These are phyloP conservation scores for Daldinia loculata DNA, from an alignment of 495 filamentous ascomycete species.

Conservation along the genomic window DNA sequence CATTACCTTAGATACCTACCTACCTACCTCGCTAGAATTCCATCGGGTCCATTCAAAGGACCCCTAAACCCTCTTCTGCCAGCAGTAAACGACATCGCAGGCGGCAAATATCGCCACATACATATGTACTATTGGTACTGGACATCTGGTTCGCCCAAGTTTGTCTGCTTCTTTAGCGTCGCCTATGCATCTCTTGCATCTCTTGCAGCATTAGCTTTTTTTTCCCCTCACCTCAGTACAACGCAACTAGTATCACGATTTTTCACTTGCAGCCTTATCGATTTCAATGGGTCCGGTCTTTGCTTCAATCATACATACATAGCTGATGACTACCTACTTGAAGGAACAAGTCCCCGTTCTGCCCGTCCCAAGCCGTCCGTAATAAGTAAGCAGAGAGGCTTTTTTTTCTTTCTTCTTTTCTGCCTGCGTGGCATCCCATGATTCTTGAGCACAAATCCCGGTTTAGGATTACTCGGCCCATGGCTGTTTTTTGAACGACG, in stretches of 20 bases:
- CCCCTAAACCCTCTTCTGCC: slow-evolving; percentile 26
- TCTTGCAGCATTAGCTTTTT: slow-evolving; percentile 42
- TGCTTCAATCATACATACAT: no score
- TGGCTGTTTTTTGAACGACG: slow-evolving; percentile 1
- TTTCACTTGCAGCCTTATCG: slow-evolving; percentile 38
- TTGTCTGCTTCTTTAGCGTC: slow-evolving; percentile 22
- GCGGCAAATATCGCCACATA: slow-evolving; percentile 43
- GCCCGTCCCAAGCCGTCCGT: not conserved
- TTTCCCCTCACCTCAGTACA: slow-evolving; percentile 19
- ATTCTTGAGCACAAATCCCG: slow-evolving; percentile 9
- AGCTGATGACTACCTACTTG: slow-evolving; percentile 8
- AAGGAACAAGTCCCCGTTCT: slow-evolving; percentile 9
- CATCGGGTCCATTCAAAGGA: slow-evolving; percentile 30
- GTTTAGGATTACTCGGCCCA: slow-evolving; percentile 12
- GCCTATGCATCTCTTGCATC: slow-evolving; percentile 44
- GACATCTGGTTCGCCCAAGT: slow-evolving; percentile 27
- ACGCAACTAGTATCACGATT: slow-evolving; percentile 21
- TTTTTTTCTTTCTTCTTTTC: slow-evolving; percentile 1
- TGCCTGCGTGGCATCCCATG: slow-evolving; percentile 32
- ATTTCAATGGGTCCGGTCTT: slow-evolving; percentile 14
- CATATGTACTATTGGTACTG: slow-evolving; percentile 40
- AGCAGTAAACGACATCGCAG: slow-evolving; percentile 31
- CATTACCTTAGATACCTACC: not conserved
- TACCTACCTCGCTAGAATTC: slow-evolving; percentile 11
- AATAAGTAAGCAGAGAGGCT: slow-evolving; percentile 21